Percentiles rank a stretch among this genome's conserved stretches.
Conservation (phyloP, 768 basidiomycete species). For the Imleria badia region DNA sequence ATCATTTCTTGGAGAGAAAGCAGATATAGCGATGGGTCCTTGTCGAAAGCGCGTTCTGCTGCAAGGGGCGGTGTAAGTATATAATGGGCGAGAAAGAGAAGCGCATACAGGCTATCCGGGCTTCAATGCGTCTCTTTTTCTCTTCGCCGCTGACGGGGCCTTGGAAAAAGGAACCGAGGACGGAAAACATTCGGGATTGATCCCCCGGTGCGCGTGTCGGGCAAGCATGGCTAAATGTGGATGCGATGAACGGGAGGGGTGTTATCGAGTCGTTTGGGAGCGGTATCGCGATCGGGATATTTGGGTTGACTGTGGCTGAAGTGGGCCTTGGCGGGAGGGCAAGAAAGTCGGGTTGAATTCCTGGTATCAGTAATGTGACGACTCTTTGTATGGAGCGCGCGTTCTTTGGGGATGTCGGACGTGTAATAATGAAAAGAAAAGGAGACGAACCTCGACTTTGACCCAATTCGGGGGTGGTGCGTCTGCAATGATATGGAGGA, state of each 20-base stretch:
- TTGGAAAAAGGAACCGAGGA: constrained; percentile 80
- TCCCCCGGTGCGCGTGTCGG: constrained; percentile 95
- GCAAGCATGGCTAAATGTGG: constrained; percentile 88
- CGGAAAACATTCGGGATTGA: constrained; percentile 77
- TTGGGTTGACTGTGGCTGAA: constrained; percentile 57
- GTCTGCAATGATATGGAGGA: constrained; percentile 79
- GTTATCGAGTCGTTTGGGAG: constrained; percentile 34
- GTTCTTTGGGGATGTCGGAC: constrained; percentile 49
- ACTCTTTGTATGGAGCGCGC: constrained; percentile 71
- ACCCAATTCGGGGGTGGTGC: constrained; percentile 88
- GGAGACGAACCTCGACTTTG: constrained; percentile 63
- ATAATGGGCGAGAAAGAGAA: not conserved
- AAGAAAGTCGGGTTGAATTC: constrained; percentile 74
- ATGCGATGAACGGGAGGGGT: constrained; percentile 65
- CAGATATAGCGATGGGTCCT: constrained; percentile 68
- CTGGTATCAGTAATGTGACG: constrained; percentile 82
- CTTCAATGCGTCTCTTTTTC: constrained; percentile 61
- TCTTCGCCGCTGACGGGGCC: constrained; percentile 78
- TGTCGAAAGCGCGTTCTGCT: constrained; percentile 63
- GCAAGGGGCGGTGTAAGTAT: constrained; percentile 13
- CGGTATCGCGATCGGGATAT: constrained; percentile 52
- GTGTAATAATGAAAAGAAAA: not conserved
- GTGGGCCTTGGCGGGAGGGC: constrained; percentile 71
- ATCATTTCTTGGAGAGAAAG: constrained; percentile 85
- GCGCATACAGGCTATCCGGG: constrained; percentile 38